phyloP scores from a whole-genome alignment of 208 protist genomes.

The Vickermania ingenoplastis region DNA sequence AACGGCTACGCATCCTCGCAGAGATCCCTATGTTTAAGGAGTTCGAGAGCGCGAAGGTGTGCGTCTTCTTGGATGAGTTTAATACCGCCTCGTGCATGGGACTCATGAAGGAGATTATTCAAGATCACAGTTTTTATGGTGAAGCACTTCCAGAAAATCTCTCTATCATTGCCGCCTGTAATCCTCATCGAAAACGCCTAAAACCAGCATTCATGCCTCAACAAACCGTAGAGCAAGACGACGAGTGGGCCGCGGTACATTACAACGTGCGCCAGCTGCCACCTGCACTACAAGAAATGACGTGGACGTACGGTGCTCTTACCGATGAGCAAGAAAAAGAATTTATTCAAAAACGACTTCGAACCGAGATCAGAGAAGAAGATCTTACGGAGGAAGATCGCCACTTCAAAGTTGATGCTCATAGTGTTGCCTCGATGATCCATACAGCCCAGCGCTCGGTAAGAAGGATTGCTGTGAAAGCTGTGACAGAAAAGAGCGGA shows the following conservation, averaged over 20 bases:
- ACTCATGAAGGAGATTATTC: background rate
- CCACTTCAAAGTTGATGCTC: background rate
- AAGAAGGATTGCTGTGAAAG: background rate
- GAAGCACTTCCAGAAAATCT: background rate
- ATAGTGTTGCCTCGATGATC: background rate
- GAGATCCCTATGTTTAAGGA: too few relatives aligned
- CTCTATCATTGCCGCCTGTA: background rate
- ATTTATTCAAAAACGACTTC: background rate
- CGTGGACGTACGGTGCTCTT: background rate
- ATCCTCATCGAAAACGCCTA: background rate
- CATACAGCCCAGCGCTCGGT: background rate
- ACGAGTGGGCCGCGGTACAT: background rate
- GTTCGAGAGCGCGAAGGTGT: constrained; percentile 1
- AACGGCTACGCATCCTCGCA: too few relatives aligned
- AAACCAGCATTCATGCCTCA: background rate
- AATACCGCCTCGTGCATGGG: constrained; percentile 4
- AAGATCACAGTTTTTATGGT: background rate
- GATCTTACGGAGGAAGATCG: background rate
- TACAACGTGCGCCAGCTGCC: background rate
- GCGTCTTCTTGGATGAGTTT: constrained; percentile 5
- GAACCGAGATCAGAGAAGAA: background rate
- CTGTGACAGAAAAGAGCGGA: background rate
- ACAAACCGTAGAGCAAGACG: background rate
- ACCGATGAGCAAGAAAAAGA: background rate
- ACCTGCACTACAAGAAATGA: background rate